Base-by-base conservation (phyloP, 768 basidiomycete genomes). In the Boletus vermiculosoides region DNA sequence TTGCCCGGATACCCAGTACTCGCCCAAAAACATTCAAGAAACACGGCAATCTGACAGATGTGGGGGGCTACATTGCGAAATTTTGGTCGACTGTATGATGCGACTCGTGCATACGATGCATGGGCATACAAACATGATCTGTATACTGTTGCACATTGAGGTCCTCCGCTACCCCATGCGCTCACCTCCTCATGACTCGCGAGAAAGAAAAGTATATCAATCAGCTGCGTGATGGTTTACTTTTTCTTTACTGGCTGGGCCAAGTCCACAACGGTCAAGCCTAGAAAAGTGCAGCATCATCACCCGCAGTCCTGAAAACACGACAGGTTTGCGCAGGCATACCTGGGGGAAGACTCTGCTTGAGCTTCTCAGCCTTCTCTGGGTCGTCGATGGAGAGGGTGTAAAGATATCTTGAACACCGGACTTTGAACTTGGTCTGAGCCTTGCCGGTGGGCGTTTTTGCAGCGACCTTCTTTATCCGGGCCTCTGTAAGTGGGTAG, bases 311-410 rank as follows among this genome's bases (percentile, higher is more conserved):
- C 23, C 55, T 5, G 6, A 33, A 39, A 3, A n/a, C 18, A 51
- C 10, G 34, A 34, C 23, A 15, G n/a, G 20, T 15, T n/a, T 4
- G 0, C 1, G 11, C 2, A 40, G 23, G 76, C 90, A 67, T 70
- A 95, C 96, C 92, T 68, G 97, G 97, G 52, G 96, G 96, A 50
- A 99, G 81, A 70, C 86, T 88, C 80, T 92, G 92, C 80, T 88
- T 85, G 67, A 99, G 86, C 82, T 98, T 99, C 75, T 97, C 94
- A 40, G 97, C 96, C 83, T 98, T 98, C 76, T 97, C 94, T 70
- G 92, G 85, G 79, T 99, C 97, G 73, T 94, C 90, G 72, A 98
- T 76, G 59, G 87, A 84, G 62, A 98, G 85, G n/a, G 97, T 98
- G 87, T 99, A 99, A 59, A 95, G 87, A 76, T 94, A 94, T 74